A percentile compares a stretch with the other conserved stretches of the same genome.
phyloP scores from a whole-genome alignment of 2,329 filamentous ascomycete genomes.

The Hypomyces rosellus region DNA sequence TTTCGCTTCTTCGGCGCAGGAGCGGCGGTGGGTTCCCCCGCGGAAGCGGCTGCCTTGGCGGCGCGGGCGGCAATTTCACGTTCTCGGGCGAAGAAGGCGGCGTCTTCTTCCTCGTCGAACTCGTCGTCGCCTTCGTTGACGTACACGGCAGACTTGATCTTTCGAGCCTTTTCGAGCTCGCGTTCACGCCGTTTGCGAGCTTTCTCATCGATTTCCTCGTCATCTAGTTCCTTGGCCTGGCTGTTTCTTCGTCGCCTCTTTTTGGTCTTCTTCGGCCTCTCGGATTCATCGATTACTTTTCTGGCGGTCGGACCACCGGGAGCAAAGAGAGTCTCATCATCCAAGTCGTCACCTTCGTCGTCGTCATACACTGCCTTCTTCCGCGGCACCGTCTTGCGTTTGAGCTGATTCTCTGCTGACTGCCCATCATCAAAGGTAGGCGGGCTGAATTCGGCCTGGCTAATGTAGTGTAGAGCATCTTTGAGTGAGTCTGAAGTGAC shows the following conservation, averaged over 20 bases:
- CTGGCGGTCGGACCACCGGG: constrained; percentile 57
- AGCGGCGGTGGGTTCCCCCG: constrained; percentile 6
- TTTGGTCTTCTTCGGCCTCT: constrained; percentile 42
- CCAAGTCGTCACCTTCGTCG: constrained; percentile 46
- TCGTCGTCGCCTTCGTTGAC: constrained; percentile 86
- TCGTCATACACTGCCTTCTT: constrained; percentile 61
- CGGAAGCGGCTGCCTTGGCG: constrained; percentile 28
- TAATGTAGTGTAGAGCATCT: constrained; percentile 65
- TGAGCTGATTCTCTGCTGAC: constrained; percentile 71
- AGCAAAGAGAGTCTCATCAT: constrained; percentile 60
- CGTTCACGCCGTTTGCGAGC: constrained; percentile 57
- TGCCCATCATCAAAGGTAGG: constrained; percentile 70
- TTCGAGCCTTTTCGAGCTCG: constrained; percentile 68
- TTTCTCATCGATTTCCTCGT: constrained; percentile 59
- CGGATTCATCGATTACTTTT: constrained; percentile 48
- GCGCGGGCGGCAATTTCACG: constrained; percentile 49
- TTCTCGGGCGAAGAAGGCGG: constrained; percentile 73
- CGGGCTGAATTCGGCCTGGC: constrained; percentile 71
- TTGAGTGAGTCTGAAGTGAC: constrained; percentile 60
- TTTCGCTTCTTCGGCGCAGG: constrained; percentile 23
- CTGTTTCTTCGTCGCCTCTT: constrained; percentile 42
- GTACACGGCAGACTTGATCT: constrained; percentile 78
- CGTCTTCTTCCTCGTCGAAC: constrained; percentile 64
- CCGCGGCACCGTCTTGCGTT: constrained; percentile 55
- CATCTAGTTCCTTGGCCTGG: constrained; percentile 42